Evolutionary conservation across 495 filamentous ascomycete species (phyloP).

Genomic region (Penicillium cosmopolitanum): DNA sequence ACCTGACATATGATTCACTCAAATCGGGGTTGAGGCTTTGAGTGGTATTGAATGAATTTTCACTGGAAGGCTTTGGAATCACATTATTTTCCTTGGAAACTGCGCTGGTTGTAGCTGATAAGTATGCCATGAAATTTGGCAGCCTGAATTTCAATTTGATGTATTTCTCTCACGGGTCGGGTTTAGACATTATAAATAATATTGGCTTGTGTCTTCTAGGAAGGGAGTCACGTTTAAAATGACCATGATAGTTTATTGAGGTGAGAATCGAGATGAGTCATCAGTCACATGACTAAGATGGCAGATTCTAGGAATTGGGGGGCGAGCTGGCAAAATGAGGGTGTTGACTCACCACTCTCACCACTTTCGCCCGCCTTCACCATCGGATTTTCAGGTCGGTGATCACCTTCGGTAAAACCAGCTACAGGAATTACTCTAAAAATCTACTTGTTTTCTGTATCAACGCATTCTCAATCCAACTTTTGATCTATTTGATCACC

Average conservation of each 20-base stretch:
- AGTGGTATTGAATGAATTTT: not conserved
- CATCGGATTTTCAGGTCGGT: not conserved
- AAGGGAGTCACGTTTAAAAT: not conserved
- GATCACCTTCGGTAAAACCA: not conserved
- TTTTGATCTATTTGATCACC: not conserved
- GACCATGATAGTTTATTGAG: not conserved
- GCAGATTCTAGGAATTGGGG: not conserved
- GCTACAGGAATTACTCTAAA: not conserved
- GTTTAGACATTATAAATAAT: not conserved
- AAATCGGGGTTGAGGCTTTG: not conserved
- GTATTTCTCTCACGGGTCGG: not conserved
- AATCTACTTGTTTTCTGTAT: too few relatives aligned
- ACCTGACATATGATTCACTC: not conserved
- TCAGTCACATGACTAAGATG: not conserved
- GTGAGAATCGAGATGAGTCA: not conserved
- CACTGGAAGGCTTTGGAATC: not conserved
- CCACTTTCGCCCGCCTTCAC: too few relatives aligned
- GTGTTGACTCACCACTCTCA: not conserved
- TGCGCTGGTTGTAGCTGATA: not conserved
- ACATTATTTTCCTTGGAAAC: not conserved
- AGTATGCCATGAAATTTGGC: not conserved
- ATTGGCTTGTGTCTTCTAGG: not conserved
- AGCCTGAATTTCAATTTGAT: not conserved
- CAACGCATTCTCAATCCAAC: not conserved
- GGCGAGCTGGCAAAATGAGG: not conserved